Evolutionary conservation across 805 yeast genomes (phyloP), one percentile per base, ranked within the genome.

Genomic region (Zygoascus biomembranicola): DNA sequence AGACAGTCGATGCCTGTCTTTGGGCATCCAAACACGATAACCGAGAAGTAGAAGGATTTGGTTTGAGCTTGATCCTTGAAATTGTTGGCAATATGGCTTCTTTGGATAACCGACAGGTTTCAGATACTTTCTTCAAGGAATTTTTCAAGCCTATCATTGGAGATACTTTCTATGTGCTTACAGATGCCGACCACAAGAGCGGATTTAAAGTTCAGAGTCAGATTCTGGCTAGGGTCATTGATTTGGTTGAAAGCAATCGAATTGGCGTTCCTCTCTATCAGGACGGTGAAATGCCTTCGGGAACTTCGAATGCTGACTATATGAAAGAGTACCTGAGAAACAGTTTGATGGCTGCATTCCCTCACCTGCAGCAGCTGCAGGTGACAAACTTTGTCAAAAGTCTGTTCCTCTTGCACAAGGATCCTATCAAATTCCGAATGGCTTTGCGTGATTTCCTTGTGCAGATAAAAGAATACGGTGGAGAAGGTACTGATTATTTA

Each of bases 1-100:
- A 89, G 55, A 85, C 94, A 54, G 82, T 94, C 56, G 92, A 90
- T 71, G 95, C 98, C 2, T 90, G 96, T 47, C 76, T 94, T 64
- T 94, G 99, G 99, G 97, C 98, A 0, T 87, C 94, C 69, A 92
- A 94, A 71, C 99, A 94, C 69, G 94, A 90, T 65, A 90, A 94
- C 70, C 82, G 98, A 69, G 98, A 92, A 53, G 97, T 94, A 53
- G 99, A 94, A 70, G 90, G 85, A 58, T 84, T 84, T 52, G 99
- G 99, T 28, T 78, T 94, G 61, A 80, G 84, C 42, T 77, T 94
- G 59, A 87, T 94, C 35, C 76, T 85, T 54, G 97, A 92, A 65
- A 75, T 94, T 57, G 76, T 92, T 55, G 82, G 80, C 61, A 94
- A 94, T 67, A 90, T 94, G 60, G 92, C 90, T 59, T 80, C 78